Evolutionary conservation across 306 rosid genomes (phyloP), one percentile per base, ranked within the genome.

Genomic region (Cicer judaicum): DNA sequence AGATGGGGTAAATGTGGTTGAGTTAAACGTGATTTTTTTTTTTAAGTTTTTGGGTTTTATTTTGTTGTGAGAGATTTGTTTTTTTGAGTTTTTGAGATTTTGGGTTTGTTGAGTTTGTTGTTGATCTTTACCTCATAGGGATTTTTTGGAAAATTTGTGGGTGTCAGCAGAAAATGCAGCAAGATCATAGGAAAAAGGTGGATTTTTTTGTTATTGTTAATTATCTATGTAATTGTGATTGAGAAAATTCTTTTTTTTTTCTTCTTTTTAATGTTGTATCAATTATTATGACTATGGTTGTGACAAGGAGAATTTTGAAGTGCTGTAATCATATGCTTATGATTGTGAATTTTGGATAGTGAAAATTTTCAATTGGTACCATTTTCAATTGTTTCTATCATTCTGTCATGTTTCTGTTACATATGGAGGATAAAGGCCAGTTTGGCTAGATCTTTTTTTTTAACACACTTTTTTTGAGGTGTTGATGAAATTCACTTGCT

Each of bases 1-100:
- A 88, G 94, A 80, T 91, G 97, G 94, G 96, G 92, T 41, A 89
- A 93, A 91, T 93, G 98, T 84, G 98, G 97, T 66, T 93, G 79
- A 91, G 47, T 50, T 56, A 3, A 67, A 67, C 40, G 78, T 54
- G 13, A 34, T 2, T 41, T 49, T 36, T 18, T 40, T 40, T 59
- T 74, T 24, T 69, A 29, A 2, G 16, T 64, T 73, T 44, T 77
- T 78, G 10, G 39, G 16, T 11, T 63, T 54, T 40, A 12, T 56
- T 38, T 68, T 10, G 49, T 39, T 14, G 44, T 15, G 38, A 57
- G 46, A n/a, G 9, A 64, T 14, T 42, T 74, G 34, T 8, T 8
- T 55, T 19, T 2, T 19, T 10, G 9, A 16, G 21, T 19, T 19
- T 1, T 29, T 83, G 41, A 65, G 64, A 73, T 42, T 75, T 53